Evolutionary conservation across 352 stramenopile genomes (phyloP), one percentile per base, ranked within the genome.

Genomic region (Blastocystis sp.): DNA sequence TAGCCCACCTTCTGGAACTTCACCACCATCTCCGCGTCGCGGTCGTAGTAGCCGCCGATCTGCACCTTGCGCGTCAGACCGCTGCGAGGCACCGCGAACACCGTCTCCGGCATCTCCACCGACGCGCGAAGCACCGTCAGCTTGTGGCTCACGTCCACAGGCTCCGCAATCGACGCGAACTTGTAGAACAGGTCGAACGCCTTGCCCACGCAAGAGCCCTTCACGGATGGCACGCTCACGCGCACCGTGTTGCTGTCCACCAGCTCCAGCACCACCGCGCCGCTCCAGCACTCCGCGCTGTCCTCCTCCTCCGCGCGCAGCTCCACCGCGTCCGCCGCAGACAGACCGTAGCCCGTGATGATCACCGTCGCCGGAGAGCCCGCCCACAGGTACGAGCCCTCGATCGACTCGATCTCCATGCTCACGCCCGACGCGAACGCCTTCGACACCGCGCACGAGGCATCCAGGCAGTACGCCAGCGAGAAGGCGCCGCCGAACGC

Each of bases 71-170:
- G n/a, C 9, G 24, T 69, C 19, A 85, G 35, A 59, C 74, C 74
- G 16, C 24, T n/a, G 37, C 50, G 74, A 67, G 74, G 74, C 33
- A 85, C 51, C 33, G 74, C 74, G n/a, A 85, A 85, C 51, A 85
- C 74, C 51, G 60, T 37, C 21, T 85, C 3, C 0, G 12, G 24
- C 3, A 85, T 62, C 16, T 24, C 55, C 33, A 85, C 41, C 50
- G 45, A 69, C 33, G 74, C 50, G 19, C 33, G 74, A 16, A 55
- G 16, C 24, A 85, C 55, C 21, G 51, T 69, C 74, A 85, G 19
- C 21, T 31, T 62, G 26, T 50, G 50, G n/a, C 24, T 6, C 61
- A 62, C 26, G 19, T 85, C 45, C 45, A 85, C 74, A 9, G 70
- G 33, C 45, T 59, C 19, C 13, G 16, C 16, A 29, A 69, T 35